Evolutionary conservation across 1,284 basidiomycete species (phyloP).

Genomic region (Neotropicomus parvogracilis): DNA sequence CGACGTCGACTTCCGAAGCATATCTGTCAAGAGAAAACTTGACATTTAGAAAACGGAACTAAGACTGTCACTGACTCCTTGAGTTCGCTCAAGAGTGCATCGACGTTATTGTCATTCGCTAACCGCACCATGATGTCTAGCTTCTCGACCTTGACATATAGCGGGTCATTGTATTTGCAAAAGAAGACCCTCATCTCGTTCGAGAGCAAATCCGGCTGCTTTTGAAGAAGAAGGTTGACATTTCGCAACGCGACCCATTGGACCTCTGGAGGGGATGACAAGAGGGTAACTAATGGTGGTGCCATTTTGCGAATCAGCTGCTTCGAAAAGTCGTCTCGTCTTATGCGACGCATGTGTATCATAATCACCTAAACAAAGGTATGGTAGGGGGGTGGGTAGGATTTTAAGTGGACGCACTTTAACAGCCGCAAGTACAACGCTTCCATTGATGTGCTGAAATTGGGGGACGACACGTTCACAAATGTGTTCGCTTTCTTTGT

Average conservation of each 20-base stretch:
- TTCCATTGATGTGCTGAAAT: slow-evolving; percentile 96
- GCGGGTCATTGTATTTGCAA: slow-evolving; percentile 99
- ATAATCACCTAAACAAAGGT: slow-evolving; percentile 74
- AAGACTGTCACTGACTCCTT: slow-evolving; percentile 69
- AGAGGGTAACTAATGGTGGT: slow-evolving; percentile 82
- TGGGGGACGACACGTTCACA: slow-evolving; percentile 98
- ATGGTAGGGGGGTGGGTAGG: background rate
- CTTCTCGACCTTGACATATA: slow-evolving; percentile 98
- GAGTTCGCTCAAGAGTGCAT: slow-evolving; percentile 90
- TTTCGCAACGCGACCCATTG: slow-evolving; percentile 98
- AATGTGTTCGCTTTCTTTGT: slow-evolving; percentile 96
- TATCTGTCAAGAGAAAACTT: slow-evolving; percentile 52
- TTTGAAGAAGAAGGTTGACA: slow-evolving; percentile 94
- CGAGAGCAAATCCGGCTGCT: slow-evolving; percentile 82
- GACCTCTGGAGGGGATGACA: slow-evolving; percentile 78
- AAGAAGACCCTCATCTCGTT: slow-evolving; percentile 99
- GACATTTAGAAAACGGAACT: background rate
- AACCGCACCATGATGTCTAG: slow-evolving; percentile 97
- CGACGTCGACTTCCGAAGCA: slow-evolving; percentile 96
- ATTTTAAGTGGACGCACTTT: slow-evolving; percentile 55
- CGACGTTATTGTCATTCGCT: slow-evolving; percentile 88
- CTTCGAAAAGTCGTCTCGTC: slow-evolving; percentile 82
- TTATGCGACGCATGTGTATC: slow-evolving; percentile 88
- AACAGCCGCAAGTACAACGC: slow-evolving; percentile 91
- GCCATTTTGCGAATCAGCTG: slow-evolving; percentile 96